Evolutionary conservation across 495 filamentous ascomycete species (phyloP), one percentile per base, ranked within the genome.

Genomic region (Aspergillus cavernicola): DNA sequence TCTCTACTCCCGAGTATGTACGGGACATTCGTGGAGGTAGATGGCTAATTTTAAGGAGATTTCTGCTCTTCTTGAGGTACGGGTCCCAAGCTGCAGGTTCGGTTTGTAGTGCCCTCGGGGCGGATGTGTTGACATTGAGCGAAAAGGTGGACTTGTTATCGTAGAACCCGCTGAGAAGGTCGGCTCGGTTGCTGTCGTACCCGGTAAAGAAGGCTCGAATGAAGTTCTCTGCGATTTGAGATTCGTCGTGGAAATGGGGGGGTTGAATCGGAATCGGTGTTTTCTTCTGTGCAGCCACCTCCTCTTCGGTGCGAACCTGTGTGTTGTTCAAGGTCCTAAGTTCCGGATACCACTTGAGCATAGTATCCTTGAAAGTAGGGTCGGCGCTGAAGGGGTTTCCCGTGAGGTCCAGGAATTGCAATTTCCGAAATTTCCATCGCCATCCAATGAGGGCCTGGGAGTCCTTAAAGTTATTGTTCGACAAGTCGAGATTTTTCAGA

Each of bases 401-500:
- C 6, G 79, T 82, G 23, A 96, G 67, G 35, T 95, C 80, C 1
- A 97, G 75, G 46, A 90, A 88, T 55, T 95, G 81, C 3, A 97
- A 77, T 40, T 81, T 68, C 16, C 79, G 81, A 51, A 98, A 91
- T 42, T 86, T 87, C 65, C 80, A 77, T 28, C 85, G 84, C 91
- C 90, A 97, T 38, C 68, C 75, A 16, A 76, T 66, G 16, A 92
- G 62, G 0, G 75, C 66, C 13, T 80, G 76, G 1, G 84, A 58
- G 50, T 80, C 77, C 50, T 76, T 73, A 59, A 96, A 77, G 26
- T 85, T 80, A 72, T 96, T 96, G 68, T 81, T 77, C 28, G 87
- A 92, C 3, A 96, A 79, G 55, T 95, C 90, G 10, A 96, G 80
- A 47, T 93, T 89, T 62, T 90, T 85, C 49, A 97, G 69, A 55